phyloP scores from a whole-genome alignment of 2,329 filamentous ascomycete species.

The Chaetomiaceae sp. region DNA sequence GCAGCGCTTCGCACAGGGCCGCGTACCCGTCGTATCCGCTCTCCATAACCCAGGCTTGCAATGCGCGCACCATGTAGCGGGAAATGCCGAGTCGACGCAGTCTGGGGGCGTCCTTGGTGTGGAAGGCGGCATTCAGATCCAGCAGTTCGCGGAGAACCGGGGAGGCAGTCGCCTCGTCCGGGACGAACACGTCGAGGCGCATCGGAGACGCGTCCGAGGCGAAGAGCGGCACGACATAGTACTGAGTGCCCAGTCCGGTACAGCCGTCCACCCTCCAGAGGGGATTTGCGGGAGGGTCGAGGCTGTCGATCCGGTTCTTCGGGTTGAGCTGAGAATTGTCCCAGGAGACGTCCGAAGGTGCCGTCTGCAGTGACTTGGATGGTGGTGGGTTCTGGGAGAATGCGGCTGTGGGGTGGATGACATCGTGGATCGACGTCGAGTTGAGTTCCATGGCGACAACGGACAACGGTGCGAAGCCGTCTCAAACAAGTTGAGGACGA shows the following conservation, averaged over 20 bases:
- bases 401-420: conserved; percentile 55
- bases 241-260: conserved; percentile 53
- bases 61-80: conserved; percentile 48
- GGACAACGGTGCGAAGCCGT: neutral
- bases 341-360: conserved; percentile 34
- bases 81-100: conserved; percentile 48
- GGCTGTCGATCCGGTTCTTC: conserved; percentile 56
- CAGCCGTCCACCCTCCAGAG: conserved; percentile 57
- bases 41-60: conserved; percentile 46
- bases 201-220: conserved; percentile 42
- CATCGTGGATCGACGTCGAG: conserved; percentile 47
- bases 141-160: conserved; percentile 42
- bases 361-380: neutral
- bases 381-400: conserved; percentile 31
- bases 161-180: conserved; percentile 42
- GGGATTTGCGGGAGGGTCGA: conserved; percentile 40
- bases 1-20: conserved; percentile 41
- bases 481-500: neutral
- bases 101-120: conserved; percentile 47
- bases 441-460: conserved; percentile 48
- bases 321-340: conserved; percentile 50
- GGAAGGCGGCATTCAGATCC: conserved; percentile 48
- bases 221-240: conserved; percentile 52
- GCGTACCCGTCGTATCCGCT: conserved; percentile 28
- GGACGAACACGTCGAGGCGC: conserved; percentile 55